Percentiles rank a stretch among this genome's conserved stretches.
Evolutionary conservation across 257 asterid species (phyloP).

Genomic region (Eucommia ulmoides): DNA sequence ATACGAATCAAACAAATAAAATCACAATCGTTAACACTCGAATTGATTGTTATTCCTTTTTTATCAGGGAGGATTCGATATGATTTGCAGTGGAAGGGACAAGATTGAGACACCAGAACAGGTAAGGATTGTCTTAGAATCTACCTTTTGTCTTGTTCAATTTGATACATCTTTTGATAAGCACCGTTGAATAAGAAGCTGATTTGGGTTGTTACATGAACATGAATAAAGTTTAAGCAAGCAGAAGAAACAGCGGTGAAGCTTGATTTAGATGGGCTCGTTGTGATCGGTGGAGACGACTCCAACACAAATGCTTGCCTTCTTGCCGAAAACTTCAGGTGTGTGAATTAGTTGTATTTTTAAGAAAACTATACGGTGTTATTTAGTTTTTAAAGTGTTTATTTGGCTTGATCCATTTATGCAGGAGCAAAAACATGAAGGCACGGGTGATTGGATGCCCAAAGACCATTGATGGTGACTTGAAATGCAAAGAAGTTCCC

Average conservation of each 20-base stretch:
- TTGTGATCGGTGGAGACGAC: conserved; percentile 99
- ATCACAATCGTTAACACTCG: too few species aligned
- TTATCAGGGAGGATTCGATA: conserved; percentile 94
- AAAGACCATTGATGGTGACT: conserved; percentile 97
- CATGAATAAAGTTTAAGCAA: conserved; percentile 66
- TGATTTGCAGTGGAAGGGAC: conserved; percentile 98
- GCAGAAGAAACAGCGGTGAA: conserved; percentile 84
- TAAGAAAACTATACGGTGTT: not conserved
- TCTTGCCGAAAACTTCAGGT: conserved; percentile 83
- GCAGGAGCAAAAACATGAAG: conserved; percentile 78
- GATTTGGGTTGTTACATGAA: conserved; percentile 10
- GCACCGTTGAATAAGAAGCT: conserved; percentile 2
- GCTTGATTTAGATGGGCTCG: conserved; percentile 95
- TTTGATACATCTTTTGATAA: not conserved
- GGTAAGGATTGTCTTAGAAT: conserved; percentile 24
- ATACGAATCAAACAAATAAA: too few species aligned
- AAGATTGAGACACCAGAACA: conserved; percentile 99
- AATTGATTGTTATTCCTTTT: conserved; percentile 4
- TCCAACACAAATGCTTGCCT: conserved; percentile 99
- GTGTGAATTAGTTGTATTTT: not conserved
- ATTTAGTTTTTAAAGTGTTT: not conserved
- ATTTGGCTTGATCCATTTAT: not conserved
- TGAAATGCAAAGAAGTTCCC: conserved; percentile 92
- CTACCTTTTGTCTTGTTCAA: not conserved
- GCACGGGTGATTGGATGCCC: conserved; percentile 96